Evolutionary conservation across 2,329 filamentous ascomycete species (phyloP).

Genomic region (Venturia effusa): DNA sequence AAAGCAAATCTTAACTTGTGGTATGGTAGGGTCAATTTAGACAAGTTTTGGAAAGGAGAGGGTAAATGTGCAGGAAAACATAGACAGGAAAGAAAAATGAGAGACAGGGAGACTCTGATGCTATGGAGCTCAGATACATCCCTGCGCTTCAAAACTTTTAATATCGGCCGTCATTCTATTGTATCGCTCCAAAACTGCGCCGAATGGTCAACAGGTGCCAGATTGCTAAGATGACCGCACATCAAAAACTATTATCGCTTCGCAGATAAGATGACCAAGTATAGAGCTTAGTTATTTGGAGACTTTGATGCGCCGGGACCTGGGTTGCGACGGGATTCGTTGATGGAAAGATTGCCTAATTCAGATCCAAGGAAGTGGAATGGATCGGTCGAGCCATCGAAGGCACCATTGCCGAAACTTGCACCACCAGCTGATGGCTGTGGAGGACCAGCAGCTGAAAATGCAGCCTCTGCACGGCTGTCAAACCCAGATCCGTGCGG

Average conservation of each 20-base stretch:
- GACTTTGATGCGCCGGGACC: slow-evolving; percentile 10
- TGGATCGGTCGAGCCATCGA: slow-evolving; percentile 58
- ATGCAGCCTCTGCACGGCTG: slow-evolving; percentile 87
- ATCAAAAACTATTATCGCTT: slow-evolving; percentile 3
- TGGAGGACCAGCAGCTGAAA: slow-evolving; percentile 68
- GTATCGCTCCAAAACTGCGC: background rate
- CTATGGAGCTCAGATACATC: background rate
- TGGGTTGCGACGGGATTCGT: slow-evolving; percentile 31
- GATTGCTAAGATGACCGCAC: background rate
- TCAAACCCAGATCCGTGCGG: slow-evolving; percentile 61
- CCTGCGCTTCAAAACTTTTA: background rate
- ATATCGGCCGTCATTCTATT: slow-evolving; percentile 2
- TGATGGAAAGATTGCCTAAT: slow-evolving; percentile 61
- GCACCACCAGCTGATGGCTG: slow-evolving; percentile 1
- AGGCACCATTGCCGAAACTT: slow-evolving; percentile 43
- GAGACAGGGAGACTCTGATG: background rate
- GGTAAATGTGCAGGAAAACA: background rate
- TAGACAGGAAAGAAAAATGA: slow-evolving; percentile 1
- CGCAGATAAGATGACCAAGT: background rate
- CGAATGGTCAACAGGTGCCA: background rate
- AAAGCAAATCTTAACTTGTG: background rate
- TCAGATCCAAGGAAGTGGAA: slow-evolving; percentile 70
- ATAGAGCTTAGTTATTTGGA: slow-evolving; percentile 2
- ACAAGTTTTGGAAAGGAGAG: background rate
- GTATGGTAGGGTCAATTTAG: background rate